Conservation (phyloP, 1,284 basidiomycete genomes). For the Porodaedalea pini region DNA sequence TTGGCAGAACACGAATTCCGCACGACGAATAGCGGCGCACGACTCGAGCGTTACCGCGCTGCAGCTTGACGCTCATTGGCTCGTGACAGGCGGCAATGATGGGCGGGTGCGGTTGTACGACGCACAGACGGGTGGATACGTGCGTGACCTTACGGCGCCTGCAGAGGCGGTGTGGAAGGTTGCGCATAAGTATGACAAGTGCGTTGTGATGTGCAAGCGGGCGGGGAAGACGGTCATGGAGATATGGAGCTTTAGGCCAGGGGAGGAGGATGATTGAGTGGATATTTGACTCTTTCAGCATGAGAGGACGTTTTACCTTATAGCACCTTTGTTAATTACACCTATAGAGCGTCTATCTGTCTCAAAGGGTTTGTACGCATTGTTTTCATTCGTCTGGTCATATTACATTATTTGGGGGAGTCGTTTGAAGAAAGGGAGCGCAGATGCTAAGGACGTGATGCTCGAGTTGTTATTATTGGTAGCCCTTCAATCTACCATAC, state of each 20-base stretch:
- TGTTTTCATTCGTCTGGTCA: not conserved
- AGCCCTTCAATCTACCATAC: no score
- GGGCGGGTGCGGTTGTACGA: constrained; percentile 89
- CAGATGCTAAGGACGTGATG: no score
- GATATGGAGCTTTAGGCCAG: constrained; percentile 70
- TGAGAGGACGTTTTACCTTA: not conserved
- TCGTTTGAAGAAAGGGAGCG: no score
- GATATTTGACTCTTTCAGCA: not conserved
- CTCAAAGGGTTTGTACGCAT: not conserved
- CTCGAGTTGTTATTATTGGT: no score
- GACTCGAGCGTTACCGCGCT: constrained; percentile 89
- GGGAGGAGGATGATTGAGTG: constrained; percentile 26
- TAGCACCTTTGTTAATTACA: not conserved
- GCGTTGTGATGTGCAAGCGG: constrained; percentile 81
- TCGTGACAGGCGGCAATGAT: constrained; percentile 86
- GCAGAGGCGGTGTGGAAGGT: constrained; percentile 91
- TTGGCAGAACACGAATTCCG: not conserved
- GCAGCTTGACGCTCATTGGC: constrained; percentile 82
- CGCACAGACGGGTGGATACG: constrained; percentile 61
- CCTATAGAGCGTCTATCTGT: not conserved
- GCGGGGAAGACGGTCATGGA: constrained; percentile 88
- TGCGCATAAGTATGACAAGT: constrained; percentile 72
- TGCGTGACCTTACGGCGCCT: constrained; percentile 73
- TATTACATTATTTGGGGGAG: no score
- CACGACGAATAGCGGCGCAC: constrained; percentile 72